These are phyloP conservation scores for Pyrus communis DNA, from an alignment of 306 rosid species.

Conservation along the genomic window DNA sequence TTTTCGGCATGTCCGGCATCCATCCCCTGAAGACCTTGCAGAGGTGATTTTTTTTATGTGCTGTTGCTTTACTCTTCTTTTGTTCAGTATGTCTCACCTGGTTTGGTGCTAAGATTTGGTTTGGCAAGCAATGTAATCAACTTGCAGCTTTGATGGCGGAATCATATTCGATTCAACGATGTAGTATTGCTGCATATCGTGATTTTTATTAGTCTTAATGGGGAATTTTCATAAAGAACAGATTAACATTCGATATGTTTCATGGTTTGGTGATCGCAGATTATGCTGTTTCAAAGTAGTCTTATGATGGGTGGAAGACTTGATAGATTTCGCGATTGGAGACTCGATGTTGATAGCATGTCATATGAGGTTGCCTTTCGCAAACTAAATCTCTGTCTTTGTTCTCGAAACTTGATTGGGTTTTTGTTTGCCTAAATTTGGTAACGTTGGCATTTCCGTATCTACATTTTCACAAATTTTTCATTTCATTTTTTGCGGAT, in stretches of 20 bases:
- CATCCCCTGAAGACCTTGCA: conserved; percentile 63
- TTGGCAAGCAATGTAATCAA: background rate
- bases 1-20: conserved; percentile 51
- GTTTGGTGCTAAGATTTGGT: background rate
- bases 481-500: conserved; percentile 1
- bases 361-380: conserved; percentile 61
- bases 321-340: conserved; percentile 77
- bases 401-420: background rate
- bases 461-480: background rate
- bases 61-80: background rate
- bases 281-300: conserved; percentile 71
- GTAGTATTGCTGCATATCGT: background rate
- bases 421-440: background rate
- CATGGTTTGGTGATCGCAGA: conserved; percentile 37
- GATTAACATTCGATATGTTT: background rate
- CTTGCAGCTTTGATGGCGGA: background rate
- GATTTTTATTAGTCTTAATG: background rate
- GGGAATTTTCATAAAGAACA: background rate
- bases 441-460: background rate
- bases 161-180: background rate
- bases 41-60: conserved; percentile 46
- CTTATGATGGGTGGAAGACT: conserved; percentile 66
- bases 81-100: background rate
- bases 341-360: conserved; percentile 94
- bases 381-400: background rate